phyloP scores from a whole-genome alignment of 345 rosid species.

The Citrus australasica region DNA sequence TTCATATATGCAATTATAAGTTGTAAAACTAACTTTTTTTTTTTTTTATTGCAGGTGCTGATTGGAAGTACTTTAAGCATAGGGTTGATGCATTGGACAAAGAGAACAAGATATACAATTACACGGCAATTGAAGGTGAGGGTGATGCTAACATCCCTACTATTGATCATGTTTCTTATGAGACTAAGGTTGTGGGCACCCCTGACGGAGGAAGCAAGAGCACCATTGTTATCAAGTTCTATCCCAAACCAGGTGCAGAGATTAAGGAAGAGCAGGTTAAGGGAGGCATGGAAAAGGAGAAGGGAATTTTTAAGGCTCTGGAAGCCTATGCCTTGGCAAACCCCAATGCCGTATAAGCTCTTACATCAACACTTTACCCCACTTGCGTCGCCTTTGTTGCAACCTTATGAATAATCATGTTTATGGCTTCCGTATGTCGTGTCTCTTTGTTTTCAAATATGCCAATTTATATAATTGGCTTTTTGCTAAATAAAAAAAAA shows the following conservation, averaged over 20 bases:
- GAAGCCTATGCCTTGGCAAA: constrained; percentile 35
- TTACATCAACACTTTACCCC: not conserved
- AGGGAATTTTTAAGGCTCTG: constrained; percentile 27
- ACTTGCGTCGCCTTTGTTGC: not conserved
- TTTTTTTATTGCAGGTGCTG: constrained; percentile 8
- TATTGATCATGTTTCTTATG: constrained; percentile 29
- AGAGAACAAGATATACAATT: constrained; percentile 8
- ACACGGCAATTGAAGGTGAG: constrained; percentile 34
- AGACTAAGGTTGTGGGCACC: constrained; percentile 24
- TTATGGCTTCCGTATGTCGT: not conserved
- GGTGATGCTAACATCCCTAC: constrained; percentile 20
- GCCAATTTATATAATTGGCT: not conserved
- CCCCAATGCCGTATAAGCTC: constrained; percentile 20
- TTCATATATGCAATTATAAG: not conserved
- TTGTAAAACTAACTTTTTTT: not conserved
- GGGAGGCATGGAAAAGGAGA: constrained; percentile 29
- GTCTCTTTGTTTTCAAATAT: not conserved
- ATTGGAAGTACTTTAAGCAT: constrained; percentile 21
- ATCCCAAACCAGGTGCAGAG: constrained; percentile 12
- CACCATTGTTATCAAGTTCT: constrained; percentile 20
- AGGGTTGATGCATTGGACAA: constrained; percentile 25
- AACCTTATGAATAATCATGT: not conserved
- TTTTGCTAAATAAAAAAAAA: not conserved
- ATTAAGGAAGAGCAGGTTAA: constrained; percentile 29
- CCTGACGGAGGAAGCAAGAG: constrained; percentile 23